Evolutionary conservation across 805 yeast genomes (phyloP).

Genomic region (Starmera dryadoides): DNA sequence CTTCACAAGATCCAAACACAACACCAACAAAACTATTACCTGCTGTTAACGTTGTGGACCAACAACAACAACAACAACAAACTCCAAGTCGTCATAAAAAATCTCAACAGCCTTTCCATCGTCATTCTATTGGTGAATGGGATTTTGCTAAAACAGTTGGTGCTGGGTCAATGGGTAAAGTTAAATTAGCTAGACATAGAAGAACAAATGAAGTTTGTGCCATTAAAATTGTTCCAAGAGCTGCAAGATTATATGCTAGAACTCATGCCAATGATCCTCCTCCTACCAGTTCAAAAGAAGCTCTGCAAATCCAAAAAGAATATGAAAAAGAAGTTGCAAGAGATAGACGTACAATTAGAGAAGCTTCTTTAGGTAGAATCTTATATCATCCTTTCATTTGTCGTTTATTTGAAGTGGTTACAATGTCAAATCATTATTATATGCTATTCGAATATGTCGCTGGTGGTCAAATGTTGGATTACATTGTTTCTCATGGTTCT

Average conservation of each 20-base stretch:
- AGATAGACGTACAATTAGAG: conserved; percentile 88
- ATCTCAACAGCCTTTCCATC: conserved; percentile 44
- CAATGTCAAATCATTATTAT: conserved; percentile 95
- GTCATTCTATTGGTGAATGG: conserved; percentile 95
- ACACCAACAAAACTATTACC: conserved; percentile 19
- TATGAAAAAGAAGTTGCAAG: conserved; percentile 79
- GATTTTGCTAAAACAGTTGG: conserved; percentile 92
- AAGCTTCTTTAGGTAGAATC: conserved; percentile 88
- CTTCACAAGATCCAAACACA: conserved; percentile 11
- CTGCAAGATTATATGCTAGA: conserved; percentile 68
- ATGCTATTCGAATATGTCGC: conserved; percentile 95
- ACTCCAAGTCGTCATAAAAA: conserved; percentile 7
- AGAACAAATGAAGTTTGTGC: conserved; percentile 80
- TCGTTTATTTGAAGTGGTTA: conserved; percentile 84
- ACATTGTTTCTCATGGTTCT: conserved; percentile 93
- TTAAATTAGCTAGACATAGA: conserved; percentile 84
- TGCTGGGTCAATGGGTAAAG: conserved; percentile 99
- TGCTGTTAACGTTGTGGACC: conserved; percentile 2
- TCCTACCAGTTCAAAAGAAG: conserved; percentile 49
- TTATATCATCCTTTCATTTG: conserved; percentile 91
- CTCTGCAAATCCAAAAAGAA: conserved; percentile 57
- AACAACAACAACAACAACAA: conserved; percentile 11
- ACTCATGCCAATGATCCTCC: conserved; percentile 67
- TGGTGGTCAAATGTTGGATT: conserved; percentile 97
- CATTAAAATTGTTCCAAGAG: conserved; percentile 88